Evolutionary conservation across 352 stramenopile species (phyloP).

Genomic region (Halophytophthora polymorphica): DNA sequence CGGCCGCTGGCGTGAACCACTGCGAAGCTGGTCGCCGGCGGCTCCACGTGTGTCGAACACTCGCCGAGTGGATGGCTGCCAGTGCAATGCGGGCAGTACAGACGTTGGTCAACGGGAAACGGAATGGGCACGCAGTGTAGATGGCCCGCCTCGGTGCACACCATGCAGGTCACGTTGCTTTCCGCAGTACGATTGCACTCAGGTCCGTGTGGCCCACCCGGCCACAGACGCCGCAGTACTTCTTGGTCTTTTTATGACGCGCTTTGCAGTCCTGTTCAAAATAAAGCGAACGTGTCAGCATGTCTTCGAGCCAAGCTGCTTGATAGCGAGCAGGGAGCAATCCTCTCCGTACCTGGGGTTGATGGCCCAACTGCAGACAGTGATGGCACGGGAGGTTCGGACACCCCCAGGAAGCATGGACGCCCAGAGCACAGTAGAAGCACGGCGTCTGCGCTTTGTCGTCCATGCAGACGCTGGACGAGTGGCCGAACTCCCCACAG

Average conservation of each 20-base stretch:
- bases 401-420: conserved; percentile 65
- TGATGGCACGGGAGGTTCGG: conserved; percentile 63
- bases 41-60: conserved; percentile 46
- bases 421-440: conserved; percentile 77
- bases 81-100: conserved; percentile 71
- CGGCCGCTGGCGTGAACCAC: conserved; percentile 17
- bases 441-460: conserved; percentile 64
- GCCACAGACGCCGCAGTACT: conserved; percentile 54
- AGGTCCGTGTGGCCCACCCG: conserved; percentile 43
- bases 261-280: conserved; percentile 59
- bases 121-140: conserved; percentile 67
- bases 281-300: no score
- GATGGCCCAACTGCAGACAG: conserved; percentile 70
- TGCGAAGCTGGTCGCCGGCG: conserved; percentile 37
- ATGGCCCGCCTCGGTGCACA: conserved; percentile 61
- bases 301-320: no score
- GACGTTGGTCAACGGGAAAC: conserved; percentile 51
- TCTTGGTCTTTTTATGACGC: conserved; percentile 23
- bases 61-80: conserved; percentile 50
- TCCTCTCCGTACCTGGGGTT: conserved; percentile 36
- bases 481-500: conserved; percentile 75
- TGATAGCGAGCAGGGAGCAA: background rate
- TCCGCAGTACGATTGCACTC: conserved; percentile 33
- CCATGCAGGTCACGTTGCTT: conserved; percentile 62
- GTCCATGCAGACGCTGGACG: conserved; percentile 74